phyloP scores from a whole-genome alignment of 768 basidiomycete genomes.

The Podaxis sp. region DNA sequence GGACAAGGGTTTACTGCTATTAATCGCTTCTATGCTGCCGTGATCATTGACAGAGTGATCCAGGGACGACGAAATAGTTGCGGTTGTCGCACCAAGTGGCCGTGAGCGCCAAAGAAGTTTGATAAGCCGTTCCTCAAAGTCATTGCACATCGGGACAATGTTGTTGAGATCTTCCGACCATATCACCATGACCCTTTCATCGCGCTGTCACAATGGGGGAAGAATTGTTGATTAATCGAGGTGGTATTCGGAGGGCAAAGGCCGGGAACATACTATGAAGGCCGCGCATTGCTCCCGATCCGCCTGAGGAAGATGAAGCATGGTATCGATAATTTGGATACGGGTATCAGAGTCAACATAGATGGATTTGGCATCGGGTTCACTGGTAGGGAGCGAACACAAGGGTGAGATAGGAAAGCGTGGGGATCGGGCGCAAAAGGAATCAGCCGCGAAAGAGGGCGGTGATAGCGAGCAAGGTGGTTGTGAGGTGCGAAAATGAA shows the following conservation, averaged over 20 bases:
- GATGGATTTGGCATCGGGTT: constrained; percentile 52
- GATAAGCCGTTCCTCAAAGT: constrained; percentile 77
- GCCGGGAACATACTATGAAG: constrained; percentile 63
- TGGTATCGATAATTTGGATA: constrained; percentile 80
- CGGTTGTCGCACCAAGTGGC: constrained; percentile 15
- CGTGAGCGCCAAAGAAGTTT: constrained; percentile 71
- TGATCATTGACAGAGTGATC: constrained; percentile 7
- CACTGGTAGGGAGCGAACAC: constrained; percentile 26
- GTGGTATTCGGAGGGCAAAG: neutral
- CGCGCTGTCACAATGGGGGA: constrained; percentile 40
- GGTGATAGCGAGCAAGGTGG: neutral
- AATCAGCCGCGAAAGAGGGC: neutral
- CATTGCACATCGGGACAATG: constrained; percentile 68
- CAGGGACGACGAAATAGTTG: constrained; percentile 12
- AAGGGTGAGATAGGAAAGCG: neutral
- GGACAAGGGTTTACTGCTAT: neutral
- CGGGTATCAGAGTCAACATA: constrained; percentile 80
- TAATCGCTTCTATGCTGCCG: constrained; percentile 1
- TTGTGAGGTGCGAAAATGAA: neutral
- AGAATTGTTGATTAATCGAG: neutral
- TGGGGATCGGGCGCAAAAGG: neutral
- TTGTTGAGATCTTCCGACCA: constrained; percentile 80
- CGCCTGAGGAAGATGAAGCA: constrained; percentile 70
- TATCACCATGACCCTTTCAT: constrained; percentile 79
- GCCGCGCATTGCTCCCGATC: constrained; percentile 88